Percentiles rank a stretch among this genome's conserved stretches.
These are phyloP conservation scores for Thozetella sp. DNA, from an alignment of 495 filamentous ascomycete species.

Conservation along the genomic window DNA sequence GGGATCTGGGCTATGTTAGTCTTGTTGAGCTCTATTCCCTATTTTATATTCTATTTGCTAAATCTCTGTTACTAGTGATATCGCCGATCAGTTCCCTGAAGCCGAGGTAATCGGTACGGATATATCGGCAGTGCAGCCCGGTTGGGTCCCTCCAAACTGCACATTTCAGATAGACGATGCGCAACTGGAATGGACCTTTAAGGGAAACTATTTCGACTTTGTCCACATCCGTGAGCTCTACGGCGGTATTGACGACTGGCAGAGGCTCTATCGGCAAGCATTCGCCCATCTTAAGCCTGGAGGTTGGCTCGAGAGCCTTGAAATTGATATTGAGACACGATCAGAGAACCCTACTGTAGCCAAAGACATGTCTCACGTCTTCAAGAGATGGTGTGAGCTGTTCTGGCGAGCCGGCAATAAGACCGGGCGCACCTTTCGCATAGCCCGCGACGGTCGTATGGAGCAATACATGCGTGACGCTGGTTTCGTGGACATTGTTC, in stretches of 20 bases:
- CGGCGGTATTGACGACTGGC: conserved; percentile 55
- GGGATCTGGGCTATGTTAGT: conserved; percentile 38
- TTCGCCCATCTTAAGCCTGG: conserved; percentile 22
- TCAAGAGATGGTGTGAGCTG: conserved; percentile 6
- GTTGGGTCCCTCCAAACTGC: conserved; percentile 44
- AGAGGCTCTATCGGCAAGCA: conserved; percentile 33
- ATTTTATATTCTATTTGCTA: background rate
- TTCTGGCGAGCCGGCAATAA: conserved; percentile 7
- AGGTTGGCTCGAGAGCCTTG: conserved; percentile 17
- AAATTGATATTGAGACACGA: conserved; percentile 18
- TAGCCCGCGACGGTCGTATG: conserved; percentile 9
- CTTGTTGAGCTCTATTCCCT: too few relatives aligned
- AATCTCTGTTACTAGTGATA: conserved; percentile 29
- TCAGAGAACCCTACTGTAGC: conserved; percentile 5
- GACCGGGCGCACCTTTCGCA: conserved; percentile 6
- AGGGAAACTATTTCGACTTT: conserved; percentile 54
- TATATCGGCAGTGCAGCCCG: conserved; percentile 44
- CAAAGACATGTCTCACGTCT: background rate
- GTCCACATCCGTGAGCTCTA: conserved; percentile 55
- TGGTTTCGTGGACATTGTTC: conserved; percentile 4
- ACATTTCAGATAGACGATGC: conserved; percentile 53
- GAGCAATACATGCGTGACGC: background rate
- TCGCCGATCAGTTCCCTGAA: conserved; percentile 49
- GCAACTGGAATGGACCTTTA: conserved; percentile 44
- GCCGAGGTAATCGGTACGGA: conserved; percentile 54